phyloP scores from a whole-genome alignment of 306 rosid species.

The Cucurbita maxima region DNA sequence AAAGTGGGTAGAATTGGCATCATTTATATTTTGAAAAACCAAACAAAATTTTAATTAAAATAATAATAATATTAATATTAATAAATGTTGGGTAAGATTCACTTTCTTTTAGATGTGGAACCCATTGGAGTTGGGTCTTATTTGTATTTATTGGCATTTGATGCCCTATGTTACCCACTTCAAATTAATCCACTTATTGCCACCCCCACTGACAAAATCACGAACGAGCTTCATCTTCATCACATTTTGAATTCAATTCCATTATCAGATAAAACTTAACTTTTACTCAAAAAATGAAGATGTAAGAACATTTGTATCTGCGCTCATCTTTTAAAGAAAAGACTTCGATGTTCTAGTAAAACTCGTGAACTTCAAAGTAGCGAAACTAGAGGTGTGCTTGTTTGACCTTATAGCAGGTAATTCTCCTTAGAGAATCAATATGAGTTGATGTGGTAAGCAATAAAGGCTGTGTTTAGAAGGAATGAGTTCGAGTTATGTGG shows the following conservation, averaged over 20 bases:
- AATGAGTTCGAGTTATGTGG: background rate
- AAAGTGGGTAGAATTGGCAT: slow-evolving; percentile 1
- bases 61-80: background rate
- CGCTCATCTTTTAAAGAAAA: no score
- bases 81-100: background rate
- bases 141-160: background rate
- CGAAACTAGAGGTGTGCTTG: no score
- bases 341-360: no score
- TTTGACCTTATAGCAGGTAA: background rate
- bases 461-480: no score
- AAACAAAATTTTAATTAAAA: background rate
- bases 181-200: background rate
- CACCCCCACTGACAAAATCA: background rate
- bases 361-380: no score
- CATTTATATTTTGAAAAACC: background rate
- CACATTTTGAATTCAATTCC: background rate
- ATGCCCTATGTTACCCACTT: background rate
- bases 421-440: background rate
- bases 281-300: no score
- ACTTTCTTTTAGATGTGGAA: background rate
- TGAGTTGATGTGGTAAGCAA: no score
- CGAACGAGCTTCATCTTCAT: background rate
- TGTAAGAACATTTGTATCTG: no score
- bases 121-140: background rate
- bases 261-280: no score